phyloP scores from a whole-genome alignment of 148 eudicot species.

The Camellia granthamiana region DNA sequence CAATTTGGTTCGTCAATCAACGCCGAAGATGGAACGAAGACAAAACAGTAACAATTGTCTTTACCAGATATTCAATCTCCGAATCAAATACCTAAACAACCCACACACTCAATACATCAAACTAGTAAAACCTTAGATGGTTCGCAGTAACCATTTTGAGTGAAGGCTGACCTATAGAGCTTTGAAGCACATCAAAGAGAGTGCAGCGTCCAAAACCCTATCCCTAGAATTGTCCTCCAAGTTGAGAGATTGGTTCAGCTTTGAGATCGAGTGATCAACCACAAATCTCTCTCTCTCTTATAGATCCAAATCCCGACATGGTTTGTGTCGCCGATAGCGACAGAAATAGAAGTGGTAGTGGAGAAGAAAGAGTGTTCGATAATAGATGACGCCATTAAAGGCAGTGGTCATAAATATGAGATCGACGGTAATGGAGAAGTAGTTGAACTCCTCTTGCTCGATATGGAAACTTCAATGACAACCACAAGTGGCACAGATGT shows the following conservation, averaged over 20 bases:
- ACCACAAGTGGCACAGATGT: no score
- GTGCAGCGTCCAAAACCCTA: slow-evolving; percentile 57
- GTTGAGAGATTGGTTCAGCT: slow-evolving; percentile 42
- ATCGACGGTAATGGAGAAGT: no score
- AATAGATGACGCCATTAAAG: no score
- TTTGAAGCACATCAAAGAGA: slow-evolving; percentile 53
- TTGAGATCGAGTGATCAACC: slow-evolving; percentile 23
- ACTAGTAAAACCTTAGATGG: background rate
- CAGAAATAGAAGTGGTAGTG: no score
- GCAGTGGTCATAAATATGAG: no score
- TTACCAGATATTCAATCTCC: slow-evolving; percentile 32
- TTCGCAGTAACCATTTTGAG: background rate
- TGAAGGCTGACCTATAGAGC: slow-evolving; percentile 44
- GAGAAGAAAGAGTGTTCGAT: no score
- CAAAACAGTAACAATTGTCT: slow-evolving; percentile 40
- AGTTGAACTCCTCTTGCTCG: no score
- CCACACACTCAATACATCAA: background rate
- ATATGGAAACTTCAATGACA: no score
- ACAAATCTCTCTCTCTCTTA: no score
- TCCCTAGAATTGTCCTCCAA: slow-evolving; percentile 26
- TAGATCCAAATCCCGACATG: no score
- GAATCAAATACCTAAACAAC: slow-evolving; percentile 46
- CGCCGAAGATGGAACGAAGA: slow-evolving; percentile 18
- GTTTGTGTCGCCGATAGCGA: no score
- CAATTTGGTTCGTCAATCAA: no score